Conservation (phyloP, 176 grass and related monocot genomes). For the Hordeum marinum region DNA sequence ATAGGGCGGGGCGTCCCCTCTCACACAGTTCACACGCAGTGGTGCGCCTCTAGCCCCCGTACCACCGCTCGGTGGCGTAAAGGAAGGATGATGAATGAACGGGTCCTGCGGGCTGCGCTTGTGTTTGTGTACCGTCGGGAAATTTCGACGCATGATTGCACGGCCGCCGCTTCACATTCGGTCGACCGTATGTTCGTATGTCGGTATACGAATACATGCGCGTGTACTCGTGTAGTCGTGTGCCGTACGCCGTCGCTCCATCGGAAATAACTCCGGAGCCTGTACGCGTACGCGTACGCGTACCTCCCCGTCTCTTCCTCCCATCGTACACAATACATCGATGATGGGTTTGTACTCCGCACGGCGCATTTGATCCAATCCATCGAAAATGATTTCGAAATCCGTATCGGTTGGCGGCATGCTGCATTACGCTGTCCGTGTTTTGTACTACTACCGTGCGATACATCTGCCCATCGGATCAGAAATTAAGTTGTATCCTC, state of each 20-base stretch:
- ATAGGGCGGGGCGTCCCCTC: neutral
- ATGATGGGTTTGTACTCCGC: neutral
- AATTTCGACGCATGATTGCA: neutral
- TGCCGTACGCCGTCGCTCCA: neutral
- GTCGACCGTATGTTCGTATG: no score
- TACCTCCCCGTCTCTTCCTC: neutral
- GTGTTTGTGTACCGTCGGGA: neutral
- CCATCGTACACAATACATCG: no score
- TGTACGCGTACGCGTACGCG: neutral
- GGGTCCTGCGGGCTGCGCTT: neutral
- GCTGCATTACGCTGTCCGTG: neutral
- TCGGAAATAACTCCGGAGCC: neutral
- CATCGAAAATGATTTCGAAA: neutral
- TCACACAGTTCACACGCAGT: neutral
- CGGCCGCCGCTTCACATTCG: neutral
- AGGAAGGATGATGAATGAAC: neutral
- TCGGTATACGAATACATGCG: no score
- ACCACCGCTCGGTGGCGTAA: neutral
- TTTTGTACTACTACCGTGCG: neutral
- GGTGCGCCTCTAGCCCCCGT: no score
- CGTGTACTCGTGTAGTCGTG: neutral
- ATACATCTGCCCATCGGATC: no score
- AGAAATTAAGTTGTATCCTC: no score
- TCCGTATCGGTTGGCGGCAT: neutral
- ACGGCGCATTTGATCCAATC: neutral